Evolutionary conservation across 1,284 basidiomycete genomes (phyloP), one percentile per base, ranked within the genome.

Genomic region (Lentinus polychrous): DNA sequence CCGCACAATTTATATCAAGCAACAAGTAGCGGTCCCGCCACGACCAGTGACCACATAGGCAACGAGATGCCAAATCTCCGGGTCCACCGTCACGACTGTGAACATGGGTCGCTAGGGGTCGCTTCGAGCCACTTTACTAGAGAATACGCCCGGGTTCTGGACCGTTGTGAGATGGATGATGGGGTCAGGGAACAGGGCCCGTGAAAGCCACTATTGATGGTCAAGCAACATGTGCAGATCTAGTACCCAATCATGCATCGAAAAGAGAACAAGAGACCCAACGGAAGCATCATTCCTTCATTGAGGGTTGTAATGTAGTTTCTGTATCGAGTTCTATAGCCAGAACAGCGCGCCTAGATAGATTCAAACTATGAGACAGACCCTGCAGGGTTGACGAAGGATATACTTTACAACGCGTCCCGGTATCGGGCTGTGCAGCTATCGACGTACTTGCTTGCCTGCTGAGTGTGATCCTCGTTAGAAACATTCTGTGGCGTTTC

Each of bases 91-190:
- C 39, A 37, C 47, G 27, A 49, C 43, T 27, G 47, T 43, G 42
- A 49, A 49, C 27, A 27, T 18, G 47, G 47, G 47, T 49, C 14
- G 34, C 47, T 49, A 27, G 20, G 47, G 47, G 47, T 49, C 14
- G 34, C 47, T 49, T 49, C 47, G 27, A 8, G 4, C 5, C 27
- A 27, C 27, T 22, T 46, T 18, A 46, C 35, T 18, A 15, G 36
- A 15, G 34, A 34, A 36, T 34, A 35, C 22, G 38, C 37, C 46
- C 33, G 32, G 20, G 47, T 33, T 49, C 47, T 49, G 47, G 47
- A 49, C 47, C 47, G 7, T 23, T 17, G 20, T 40, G 20, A 23
- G 12, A 17, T 40, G 20, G 22, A 5, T 22, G 17, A 20, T 40
- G n/a, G 39, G 22, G 20, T 17, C 17, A 20, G 17, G 7, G 7